phyloP scores from a whole-genome alignment of 1,139 yeast genomes.

The Protomyces arabidopsidicola region DNA sequence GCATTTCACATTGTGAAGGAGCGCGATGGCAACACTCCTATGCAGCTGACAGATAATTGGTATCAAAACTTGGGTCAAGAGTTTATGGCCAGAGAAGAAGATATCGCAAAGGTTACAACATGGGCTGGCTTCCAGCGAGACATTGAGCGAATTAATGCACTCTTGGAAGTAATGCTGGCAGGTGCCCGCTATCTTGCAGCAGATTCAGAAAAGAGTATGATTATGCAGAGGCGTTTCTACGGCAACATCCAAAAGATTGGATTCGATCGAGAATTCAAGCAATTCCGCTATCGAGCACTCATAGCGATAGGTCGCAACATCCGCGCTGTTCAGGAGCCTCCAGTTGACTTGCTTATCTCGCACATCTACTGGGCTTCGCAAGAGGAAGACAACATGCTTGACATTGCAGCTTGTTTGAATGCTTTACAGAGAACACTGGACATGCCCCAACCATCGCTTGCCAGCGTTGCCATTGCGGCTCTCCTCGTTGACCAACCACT shows the following conservation, averaged over 20 bases:
- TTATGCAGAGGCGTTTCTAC: background rate
- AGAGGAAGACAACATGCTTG: background rate
- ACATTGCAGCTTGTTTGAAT: background rate
- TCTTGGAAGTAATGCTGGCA: background rate
- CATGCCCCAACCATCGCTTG: background rate
- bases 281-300: background rate
- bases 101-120: background rate
- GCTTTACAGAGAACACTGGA: background rate
- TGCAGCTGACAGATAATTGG: background rate
- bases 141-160: background rate
- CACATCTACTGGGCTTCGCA: background rate
- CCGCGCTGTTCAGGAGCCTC: background rate
- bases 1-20: background rate
- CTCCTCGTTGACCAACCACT: background rate
- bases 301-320: background rate
- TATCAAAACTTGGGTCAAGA: no score
- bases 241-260: background rate
- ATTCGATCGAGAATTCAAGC: background rate
- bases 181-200: background rate
- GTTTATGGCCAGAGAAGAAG: background rate
- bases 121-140: background rate
- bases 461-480: background rate
- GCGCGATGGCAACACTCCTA: background rate
- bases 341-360: background rate
- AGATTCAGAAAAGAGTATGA: background rate